Evolutionary conservation across 2,329 filamentous ascomycete species (phyloP), one percentile per base, ranked within the genome.

Genomic region (Phyllachora maydis): DNA sequence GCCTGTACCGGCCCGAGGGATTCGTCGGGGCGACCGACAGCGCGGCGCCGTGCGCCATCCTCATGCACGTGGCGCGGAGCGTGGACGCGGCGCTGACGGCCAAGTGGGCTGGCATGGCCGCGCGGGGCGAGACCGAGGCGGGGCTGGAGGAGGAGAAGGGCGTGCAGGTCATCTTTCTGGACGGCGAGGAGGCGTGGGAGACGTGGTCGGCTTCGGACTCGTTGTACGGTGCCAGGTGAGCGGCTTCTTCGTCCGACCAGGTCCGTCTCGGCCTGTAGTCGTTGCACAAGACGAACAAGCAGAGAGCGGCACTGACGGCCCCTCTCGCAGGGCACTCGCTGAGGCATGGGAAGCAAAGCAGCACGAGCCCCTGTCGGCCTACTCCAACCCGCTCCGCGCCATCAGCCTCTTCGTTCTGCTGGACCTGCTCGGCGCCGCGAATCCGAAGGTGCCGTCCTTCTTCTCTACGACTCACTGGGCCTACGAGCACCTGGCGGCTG

Each of bases 11-110:
- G 10, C 77, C 78, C 0, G 42, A 65, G 23, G 77, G 73, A 1
- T 90, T 88, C 39, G 75, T 90, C 23, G 81, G 81, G 2, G 81
- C 79, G 1, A 85, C 68, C 9, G 81, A 91, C 41, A 81, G 74
- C 32, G 79, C 81, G 1, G 81, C 67, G 7, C 78, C 81, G 11
- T 88, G 78, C 43, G 81, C 79, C 0, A 79, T 90, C 52, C 56
- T 91, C 28, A 61, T 90, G 63, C 73, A 85, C 45, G 65, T 71
- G 8, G 73, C 78, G 29, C 56, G 67, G 30, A 68, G 59, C 29
- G 57, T 90, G 14, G 78, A 90, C 39, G 54, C 50, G 6, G 75
- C 72, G 8, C 42, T 88, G 41, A 73, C 67, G 6, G 60, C 61
- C 43, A 82, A 81, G 54, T 81, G 81, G 65, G 58, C 61, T 14